Evolutionary conservation across 306 rosid species (phyloP).

Genomic region (Dicorynia guianensis): DNA sequence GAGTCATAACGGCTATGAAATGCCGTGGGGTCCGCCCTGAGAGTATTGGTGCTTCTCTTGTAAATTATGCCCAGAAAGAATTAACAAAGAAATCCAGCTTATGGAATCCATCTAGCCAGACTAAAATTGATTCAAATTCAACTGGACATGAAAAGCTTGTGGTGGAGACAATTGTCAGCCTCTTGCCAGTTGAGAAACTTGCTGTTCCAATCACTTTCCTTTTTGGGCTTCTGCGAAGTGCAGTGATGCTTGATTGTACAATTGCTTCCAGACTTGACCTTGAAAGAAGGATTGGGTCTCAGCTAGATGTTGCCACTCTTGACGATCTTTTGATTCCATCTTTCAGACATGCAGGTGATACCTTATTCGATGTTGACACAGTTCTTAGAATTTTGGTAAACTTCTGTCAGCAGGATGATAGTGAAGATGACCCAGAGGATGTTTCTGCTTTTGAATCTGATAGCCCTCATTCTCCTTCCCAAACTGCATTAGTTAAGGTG

Average conservation of each 20-base stretch:
- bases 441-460: slow-evolving; percentile 88
- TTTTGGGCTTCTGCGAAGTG: slow-evolving; percentile 87
- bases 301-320: slow-evolving; percentile 87
- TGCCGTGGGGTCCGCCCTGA: slow-evolving; percentile 97
- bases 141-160: slow-evolving; percentile 74
- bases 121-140: slow-evolving; percentile 75
- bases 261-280: slow-evolving; percentile 81
- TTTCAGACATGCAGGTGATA: slow-evolving; percentile 84
- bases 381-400: slow-evolving; percentile 90
- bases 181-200: slow-evolving; percentile 88
- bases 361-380: slow-evolving; percentile 97
- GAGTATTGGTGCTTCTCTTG: slow-evolving; percentile 88
- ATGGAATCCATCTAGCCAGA: slow-evolving; percentile 83
- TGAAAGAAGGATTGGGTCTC: slow-evolving; percentile 96
- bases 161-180: slow-evolving; percentile 87
- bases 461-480: slow-evolving; percentile 88
- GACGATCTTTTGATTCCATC: slow-evolving; percentile 96
- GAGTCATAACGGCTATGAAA: slow-evolving; percentile 95
- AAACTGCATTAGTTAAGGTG: slow-evolving; percentile 81
- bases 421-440: slow-evolving; percentile 92
- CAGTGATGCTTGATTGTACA: slow-evolving; percentile 86
- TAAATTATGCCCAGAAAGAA: slow-evolving; percentile 91
- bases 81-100: slow-evolving; percentile 79
- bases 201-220: slow-evolving; percentile 88
- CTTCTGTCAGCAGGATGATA: slow-evolving; percentile 94